Evolutionary conservation across 805 yeast species (phyloP).

Genomic region (Metschnikowia noctiluminum): DNA sequence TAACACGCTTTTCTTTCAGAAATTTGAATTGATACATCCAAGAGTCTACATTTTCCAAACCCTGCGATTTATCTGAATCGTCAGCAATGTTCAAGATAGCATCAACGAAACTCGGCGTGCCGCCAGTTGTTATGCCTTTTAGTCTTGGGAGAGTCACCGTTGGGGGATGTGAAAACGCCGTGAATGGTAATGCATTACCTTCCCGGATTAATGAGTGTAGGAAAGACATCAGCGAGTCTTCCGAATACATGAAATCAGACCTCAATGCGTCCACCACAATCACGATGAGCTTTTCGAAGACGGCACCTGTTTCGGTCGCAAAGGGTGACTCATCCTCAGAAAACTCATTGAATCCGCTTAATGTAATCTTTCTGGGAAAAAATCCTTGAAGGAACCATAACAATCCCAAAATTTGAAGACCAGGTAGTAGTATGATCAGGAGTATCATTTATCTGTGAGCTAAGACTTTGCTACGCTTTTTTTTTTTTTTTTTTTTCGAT

Average conservation of each 20-base stretch:
- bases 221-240: slow-evolving; percentile 58
- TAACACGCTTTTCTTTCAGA: slow-evolving; percentile 32
- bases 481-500: neutral
- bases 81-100: slow-evolving; percentile 94
- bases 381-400: slow-evolving; percentile 75
- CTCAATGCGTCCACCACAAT: slow-evolving; percentile 94
- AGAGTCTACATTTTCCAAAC: slow-evolving; percentile 72
- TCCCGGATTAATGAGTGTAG: slow-evolving; percentile 61
- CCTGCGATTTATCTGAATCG: slow-evolving; percentile 69
- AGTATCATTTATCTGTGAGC: neutral
- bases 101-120: slow-evolving; percentile 90
- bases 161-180: slow-evolving; percentile 92
- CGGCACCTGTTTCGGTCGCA: slow-evolving; percentile 26
- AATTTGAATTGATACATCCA: slow-evolving; percentile 71
- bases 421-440: neutral
- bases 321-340: slow-evolving; percentile 20
- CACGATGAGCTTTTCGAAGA: slow-evolving; percentile 66
- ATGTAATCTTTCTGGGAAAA: slow-evolving; percentile 82
- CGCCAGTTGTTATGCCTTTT: slow-evolving; percentile 91
- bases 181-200: slow-evolving; percentile 80
- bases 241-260: slow-evolving; percentile 76
- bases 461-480: neutral
- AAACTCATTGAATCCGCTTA: slow-evolving; percentile 53
- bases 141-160: slow-evolving; percentile 93
- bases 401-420: slow-evolving; percentile 43